phyloP scores from a whole-genome alignment of 306 rosid species.

The Abrus pulchellus region DNA sequence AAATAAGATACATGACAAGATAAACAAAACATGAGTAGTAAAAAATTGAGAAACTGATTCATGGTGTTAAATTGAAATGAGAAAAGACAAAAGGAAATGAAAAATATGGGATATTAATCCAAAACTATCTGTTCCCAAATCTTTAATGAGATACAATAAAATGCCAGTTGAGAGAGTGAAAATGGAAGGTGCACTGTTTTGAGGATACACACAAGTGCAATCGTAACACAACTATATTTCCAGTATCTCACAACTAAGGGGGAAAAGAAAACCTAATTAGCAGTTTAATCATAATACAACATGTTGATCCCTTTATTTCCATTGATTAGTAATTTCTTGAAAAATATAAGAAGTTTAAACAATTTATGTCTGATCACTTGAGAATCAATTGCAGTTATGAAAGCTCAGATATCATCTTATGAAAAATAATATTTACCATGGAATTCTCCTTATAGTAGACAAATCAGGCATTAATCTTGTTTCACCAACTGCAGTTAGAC shows the following conservation, averaged over 20 bases:
- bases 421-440: constrained; percentile 67
- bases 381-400: constrained; percentile 18
- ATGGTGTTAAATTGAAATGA: neutral
- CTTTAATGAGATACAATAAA: neutral
- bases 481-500: constrained; percentile 82
- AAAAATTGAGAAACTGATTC: neutral
- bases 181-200: neutral
- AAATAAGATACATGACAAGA: neutral
- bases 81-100: neutral
- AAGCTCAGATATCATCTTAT: constrained; percentile 16
- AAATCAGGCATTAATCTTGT: constrained; percentile 87
- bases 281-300: neutral
- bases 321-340: neutral
- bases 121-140: neutral
- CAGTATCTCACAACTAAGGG: neutral
- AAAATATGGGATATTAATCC: neutral
- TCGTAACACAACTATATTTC: neutral
- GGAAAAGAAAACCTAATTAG: neutral
- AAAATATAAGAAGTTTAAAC: neutral
- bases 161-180: constrained; percentile 1
- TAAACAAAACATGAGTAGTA: constrained; percentile 27
- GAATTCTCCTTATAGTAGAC: constrained; percentile 74
- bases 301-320: neutral
- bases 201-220: neutral
- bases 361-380: constrained; percentile 1